Conservation (phyloP, 2,329 filamentous ascomycete species). For the Blastomyces percursus region DNA sequence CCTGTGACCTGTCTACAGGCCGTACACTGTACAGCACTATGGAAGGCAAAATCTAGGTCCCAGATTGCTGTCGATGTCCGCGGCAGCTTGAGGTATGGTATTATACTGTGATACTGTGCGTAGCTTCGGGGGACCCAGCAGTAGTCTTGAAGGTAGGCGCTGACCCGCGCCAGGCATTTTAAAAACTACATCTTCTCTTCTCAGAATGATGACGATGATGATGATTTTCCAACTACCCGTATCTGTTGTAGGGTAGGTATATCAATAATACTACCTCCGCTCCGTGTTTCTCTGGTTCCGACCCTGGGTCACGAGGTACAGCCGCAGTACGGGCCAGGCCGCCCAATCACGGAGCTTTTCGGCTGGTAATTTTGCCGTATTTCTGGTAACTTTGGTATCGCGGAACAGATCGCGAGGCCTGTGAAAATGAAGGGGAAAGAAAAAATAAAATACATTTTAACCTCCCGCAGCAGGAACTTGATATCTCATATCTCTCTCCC, state of each 20-base stretch:
- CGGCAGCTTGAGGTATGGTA: background rate
- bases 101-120: too few species aligned
- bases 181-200: too few species aligned
- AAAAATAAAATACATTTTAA: background rate
- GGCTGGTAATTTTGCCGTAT: background rate
- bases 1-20: too few species aligned
- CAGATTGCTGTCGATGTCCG: background rate
- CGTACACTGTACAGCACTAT: background rate
- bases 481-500: too few species aligned
- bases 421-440: background rate
- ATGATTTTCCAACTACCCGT: too few species aligned
- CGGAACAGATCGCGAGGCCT: background rate
- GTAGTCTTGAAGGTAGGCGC: too few species aligned
- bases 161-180: background rate
- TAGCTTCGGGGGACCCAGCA: too few species aligned
- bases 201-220: too few species aligned
- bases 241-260: too few species aligned
- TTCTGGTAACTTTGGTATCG: background rate
- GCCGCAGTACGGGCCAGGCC: background rate
- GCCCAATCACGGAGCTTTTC: constrained; percentile 3
- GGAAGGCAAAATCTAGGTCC: background rate
- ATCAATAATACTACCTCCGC: too few species aligned
- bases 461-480: background rate
- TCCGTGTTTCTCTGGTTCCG: too few species aligned
- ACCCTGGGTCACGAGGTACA: background rate